phyloP scores from a whole-genome alignment of 768 basidiomycete species.

The Chalciporus sphaerocephalus region DNA sequence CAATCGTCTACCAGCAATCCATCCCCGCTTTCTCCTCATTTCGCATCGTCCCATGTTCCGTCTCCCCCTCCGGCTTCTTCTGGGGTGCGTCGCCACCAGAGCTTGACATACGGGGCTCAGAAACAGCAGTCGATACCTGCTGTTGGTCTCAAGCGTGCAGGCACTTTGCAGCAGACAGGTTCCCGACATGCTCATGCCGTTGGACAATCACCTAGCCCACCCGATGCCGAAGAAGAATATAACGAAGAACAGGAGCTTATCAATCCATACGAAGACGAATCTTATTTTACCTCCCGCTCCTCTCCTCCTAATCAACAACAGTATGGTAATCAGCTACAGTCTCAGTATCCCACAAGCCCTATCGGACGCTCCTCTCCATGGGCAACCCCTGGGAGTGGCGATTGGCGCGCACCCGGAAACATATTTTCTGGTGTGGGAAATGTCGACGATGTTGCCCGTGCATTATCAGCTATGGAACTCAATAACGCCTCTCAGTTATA shows the following conservation, averaged over 20 bases:
- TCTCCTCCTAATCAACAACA: constrained; percentile 40
- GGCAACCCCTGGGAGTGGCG: constrained; percentile 47
- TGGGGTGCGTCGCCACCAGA: constrained; percentile 74
- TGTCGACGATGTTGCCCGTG: constrained; percentile 76
- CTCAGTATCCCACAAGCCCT: constrained; percentile 49
- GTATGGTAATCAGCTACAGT: constrained; percentile 31
- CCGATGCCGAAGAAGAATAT: constrained; percentile 57
- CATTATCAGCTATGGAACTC: constrained; percentile 66
- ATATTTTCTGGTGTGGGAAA: constrained; percentile 30
- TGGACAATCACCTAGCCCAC: constrained; percentile 41
- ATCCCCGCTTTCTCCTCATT: constrained; percentile 66
- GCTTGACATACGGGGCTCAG: constrained; percentile 66
- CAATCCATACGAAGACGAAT: constrained; percentile 50
- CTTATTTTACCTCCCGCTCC: constrained; percentile 48
- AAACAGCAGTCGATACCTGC: constrained; percentile 48
- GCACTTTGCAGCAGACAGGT: constrained; percentile 56
- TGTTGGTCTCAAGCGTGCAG: constrained; percentile 65
- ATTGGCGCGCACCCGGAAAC: constrained; percentile 52
- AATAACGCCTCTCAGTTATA: constrained; percentile 31
- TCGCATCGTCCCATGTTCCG: constrained; percentile 46
- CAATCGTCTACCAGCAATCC: constrained; percentile 35
- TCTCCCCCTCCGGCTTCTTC: constrained; percentile 71
- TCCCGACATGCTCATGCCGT: constrained; percentile 29
- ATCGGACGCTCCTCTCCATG: constrained; percentile 66
- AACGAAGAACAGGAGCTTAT: constrained; percentile 39